Evolutionary conservation across 1,139 yeast genomes (phyloP).

Genomic region (Blastobotrys capitulatus): DNA sequence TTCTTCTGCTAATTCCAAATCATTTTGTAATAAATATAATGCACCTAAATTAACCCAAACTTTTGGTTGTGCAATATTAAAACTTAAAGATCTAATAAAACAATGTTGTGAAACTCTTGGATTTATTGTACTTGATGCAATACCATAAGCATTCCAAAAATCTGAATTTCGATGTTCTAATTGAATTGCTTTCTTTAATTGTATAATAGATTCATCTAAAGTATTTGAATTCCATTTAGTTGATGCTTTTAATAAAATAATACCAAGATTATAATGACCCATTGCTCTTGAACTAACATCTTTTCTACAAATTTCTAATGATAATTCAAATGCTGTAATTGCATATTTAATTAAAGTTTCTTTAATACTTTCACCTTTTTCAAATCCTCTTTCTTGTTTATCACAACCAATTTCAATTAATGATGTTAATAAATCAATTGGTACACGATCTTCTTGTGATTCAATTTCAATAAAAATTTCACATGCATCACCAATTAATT

Average conservation of each 20-base stretch:
- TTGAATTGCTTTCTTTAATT: constrained; percentile 62
- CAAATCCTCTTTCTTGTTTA: constrained; percentile 6
- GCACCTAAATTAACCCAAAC: constrained; percentile 84
- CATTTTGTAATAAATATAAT: constrained; percentile 64
- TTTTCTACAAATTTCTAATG: constrained; percentile 31
- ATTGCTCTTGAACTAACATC: constrained; percentile 40
- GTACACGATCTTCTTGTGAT: constrained; percentile 37
- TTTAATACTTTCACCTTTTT: constrained; percentile 15
- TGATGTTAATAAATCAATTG: constrained; percentile 29
- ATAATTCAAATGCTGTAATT: constrained; percentile 25
- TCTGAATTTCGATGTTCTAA: constrained; percentile 63
- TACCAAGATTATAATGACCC: constrained; percentile 64
- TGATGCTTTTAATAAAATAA: constrained; percentile 52
- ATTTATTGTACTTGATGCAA: constrained; percentile 53
- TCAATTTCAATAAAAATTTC: constrained; percentile 42
- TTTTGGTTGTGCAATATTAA: constrained; percentile 61
- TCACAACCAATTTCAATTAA: constrained; percentile 7
- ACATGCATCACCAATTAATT: constrained; percentile 45
- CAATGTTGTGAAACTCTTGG: constrained; percentile 87
- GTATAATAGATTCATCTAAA: constrained; percentile 48
- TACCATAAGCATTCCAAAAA: constrained; percentile 82
- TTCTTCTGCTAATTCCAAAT: constrained; percentile 64
- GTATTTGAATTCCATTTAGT: constrained; percentile 31
- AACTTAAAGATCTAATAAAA: constrained; percentile 70
- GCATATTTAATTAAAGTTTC: constrained; percentile 19